Conservation (phyloP, 2,329 filamentous ascomycete species). For the Lasiodiplodia sp. region DNA sequence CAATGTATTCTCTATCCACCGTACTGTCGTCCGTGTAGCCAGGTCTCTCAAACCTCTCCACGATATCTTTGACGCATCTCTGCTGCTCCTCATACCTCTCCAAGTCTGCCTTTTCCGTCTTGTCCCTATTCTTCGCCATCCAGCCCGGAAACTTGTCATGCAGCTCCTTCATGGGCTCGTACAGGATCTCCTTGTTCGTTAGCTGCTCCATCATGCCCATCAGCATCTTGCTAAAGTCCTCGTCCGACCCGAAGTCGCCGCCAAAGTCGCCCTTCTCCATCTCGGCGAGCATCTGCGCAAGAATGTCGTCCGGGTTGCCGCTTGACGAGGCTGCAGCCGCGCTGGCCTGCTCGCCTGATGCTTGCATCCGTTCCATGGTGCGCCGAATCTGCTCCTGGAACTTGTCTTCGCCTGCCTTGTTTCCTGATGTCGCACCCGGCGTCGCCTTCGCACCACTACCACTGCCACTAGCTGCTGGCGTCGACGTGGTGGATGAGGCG, state of each 20-base stretch:
- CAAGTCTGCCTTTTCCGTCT: constrained; percentile 72
- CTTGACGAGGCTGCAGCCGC: constrained; percentile 75
- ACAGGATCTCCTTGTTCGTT: constrained; percentile 97
- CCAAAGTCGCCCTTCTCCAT: constrained; percentile 71
- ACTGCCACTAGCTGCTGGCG: constrained; percentile 32
- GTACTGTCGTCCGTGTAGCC: constrained; percentile 84
- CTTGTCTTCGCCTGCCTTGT: constrained; percentile 63
- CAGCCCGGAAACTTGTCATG: constrained; percentile 90
- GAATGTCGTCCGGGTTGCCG: constrained; percentile 72
- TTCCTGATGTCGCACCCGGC: constrained; percentile 31
- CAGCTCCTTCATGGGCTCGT: constrained; percentile 98
- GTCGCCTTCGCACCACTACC: constrained; percentile 21
- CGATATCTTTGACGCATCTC: constrained; percentile 81
- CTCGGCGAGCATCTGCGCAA: constrained; percentile 91
- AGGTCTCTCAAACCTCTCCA: constrained; percentile 82
- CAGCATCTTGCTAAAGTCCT: constrained; percentile 93
- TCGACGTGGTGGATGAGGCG: constrained; percentile 35
- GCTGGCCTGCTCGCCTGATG: constrained; percentile 83
- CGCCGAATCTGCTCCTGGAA: constrained; percentile 93
- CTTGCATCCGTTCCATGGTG: constrained; percentile 96
- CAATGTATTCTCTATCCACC: constrained; percentile 87
- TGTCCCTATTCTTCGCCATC: constrained; percentile 78
- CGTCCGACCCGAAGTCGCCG: constrained; percentile 64
- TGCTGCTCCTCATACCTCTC: constrained; percentile 84
- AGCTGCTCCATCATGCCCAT: constrained; percentile 99